Evolutionary conservation across 768 basidiomycete genomes (phyloP).

Genomic region (Ephemerocybe angulata): DNA sequence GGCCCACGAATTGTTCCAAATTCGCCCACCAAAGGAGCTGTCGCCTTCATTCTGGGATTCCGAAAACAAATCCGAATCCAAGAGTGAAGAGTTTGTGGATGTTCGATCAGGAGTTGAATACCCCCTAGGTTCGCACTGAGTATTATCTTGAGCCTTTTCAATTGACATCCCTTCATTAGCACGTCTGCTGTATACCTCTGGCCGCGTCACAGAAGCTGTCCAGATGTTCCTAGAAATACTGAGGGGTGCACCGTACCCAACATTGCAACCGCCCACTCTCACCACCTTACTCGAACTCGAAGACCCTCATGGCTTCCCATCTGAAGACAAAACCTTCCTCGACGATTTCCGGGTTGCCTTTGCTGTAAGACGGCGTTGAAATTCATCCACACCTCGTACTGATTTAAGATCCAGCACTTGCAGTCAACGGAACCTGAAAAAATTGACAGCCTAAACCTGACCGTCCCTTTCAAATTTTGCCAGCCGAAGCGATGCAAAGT

Average conservation of each 20-base stretch:
- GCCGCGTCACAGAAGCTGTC: constrained; percentile 75
- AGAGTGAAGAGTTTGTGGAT: constrained; percentile 50
- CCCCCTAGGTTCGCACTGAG: constrained; percentile 54
- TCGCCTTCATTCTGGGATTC: constrained; percentile 83
- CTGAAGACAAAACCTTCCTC: constrained; percentile 64
- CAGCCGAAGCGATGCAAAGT: constrained; percentile 52
- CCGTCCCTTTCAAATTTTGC: constrained; percentile 67
- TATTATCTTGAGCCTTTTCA: too few species aligned
- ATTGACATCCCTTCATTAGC: constrained; percentile 42
- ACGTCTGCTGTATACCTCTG: constrained; percentile 86
- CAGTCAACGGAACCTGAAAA: constrained; percentile 52
- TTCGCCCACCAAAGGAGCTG: constrained; percentile 49
- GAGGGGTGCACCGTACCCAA: constrained; percentile 35
- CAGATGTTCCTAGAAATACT: constrained; percentile 74
- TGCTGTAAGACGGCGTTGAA: constrained; percentile 47
- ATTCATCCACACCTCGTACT: neutral
- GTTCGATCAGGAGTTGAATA: constrained; percentile 75
- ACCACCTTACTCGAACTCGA: constrained; percentile 6
- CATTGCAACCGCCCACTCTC: neutral
- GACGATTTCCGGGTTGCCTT: constrained; percentile 90
- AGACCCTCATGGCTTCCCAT: constrained; percentile 21
- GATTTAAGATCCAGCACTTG: constrained; percentile 54
- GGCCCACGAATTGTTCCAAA: constrained; percentile 61
- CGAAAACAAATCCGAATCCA: constrained; percentile 45
- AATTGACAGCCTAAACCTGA: constrained; percentile 40